Base-by-base conservation (phyloP, 2,329 filamentous ascomycete species). In the Fusarium fujikuroi region DNA sequence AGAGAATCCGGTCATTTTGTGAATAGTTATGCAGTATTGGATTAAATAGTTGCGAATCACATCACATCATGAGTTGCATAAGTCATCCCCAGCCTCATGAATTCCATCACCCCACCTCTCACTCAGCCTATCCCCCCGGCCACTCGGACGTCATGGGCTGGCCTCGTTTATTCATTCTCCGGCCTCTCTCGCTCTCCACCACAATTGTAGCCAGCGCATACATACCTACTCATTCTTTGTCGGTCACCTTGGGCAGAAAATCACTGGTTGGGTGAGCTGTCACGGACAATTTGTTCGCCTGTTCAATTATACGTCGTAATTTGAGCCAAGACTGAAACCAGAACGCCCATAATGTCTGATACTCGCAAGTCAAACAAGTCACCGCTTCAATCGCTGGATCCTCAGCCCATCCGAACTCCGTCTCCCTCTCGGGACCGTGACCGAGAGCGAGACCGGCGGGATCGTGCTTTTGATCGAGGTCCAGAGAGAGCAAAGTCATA, bases 381-480 rank as follows among this genome's bases (percentile, higher is more conserved):
- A 63, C 76, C 76, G 49, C 73, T 80, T 56, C 60, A 71, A 49
- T 63, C 75, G 54, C 49, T 80, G 44, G 77, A 79, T 64, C 78
- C 78, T 67, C 78, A 73, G 46, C 78, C 78, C 12, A 64, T 78
- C 12, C 75, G 74, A 21, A 77, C 66, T 52, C 76, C 71, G 9
- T 78, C 77, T 34, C 76, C 79, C 25, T 56, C 75, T 25, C 68
- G 71, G 34, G 66, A 63, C 15, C 47, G 60, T 47, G 66, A 69
- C 19, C 66, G 66, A 14, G 63, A 61, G 10, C 56, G 60, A 36
- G 65, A 69, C 19, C 66, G 72, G 43, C 43, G 61, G 43, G 36
- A 65, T 39, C 62, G 62, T 54, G 66, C 65, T n/a, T 46, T 42
- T 23, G 66, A 69, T 44, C 66, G 72, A 42, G 72, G 59, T 19